Base-by-base conservation (phyloP, 768 basidiomycete species). In the Pisolithus orientalis region DNA sequence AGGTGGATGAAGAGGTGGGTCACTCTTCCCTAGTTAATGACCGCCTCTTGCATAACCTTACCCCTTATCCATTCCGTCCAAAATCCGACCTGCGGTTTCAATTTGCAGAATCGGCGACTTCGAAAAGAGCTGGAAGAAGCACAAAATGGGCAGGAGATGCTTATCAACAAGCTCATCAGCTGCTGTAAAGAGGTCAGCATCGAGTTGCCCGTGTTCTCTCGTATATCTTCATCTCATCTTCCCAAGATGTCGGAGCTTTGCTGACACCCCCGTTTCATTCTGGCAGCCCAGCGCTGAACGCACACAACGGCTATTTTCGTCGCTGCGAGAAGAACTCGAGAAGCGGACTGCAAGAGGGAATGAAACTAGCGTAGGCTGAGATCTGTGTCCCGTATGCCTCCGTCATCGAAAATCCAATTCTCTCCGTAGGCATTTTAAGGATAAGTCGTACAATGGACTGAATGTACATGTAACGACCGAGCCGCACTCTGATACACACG, bases 131-230 rank as follows among this genome's bases (percentile, higher is more conserved):
- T 92, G 51, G 88, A 91, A 58, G 84, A 87, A n/a, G 80, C 82
- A 21, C 87, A 88, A 65, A 83, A 81, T 53, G 82, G 82, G 43
- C 88, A 91, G 66, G 80, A 86, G 25, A 77, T 84, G 71, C 76
- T 92, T 53, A 84, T 92, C 54, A 89, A 92, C 70, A 90, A 89
- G 60, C 74, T 92, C 47, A 84, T 90, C 58, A 76, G 84, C 24
- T 92, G 88, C 61, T 92, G 88, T 75, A 88, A 89, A 75, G 90
- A 91, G 81, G 90, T 90, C 60, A 66, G 84, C 54, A 25, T 24
- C 24, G 21, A 14, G 28, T 31, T 45, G 28, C 46, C 31, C 14
- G 32, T 38, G 31, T 21, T 16, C 13, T 45, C 48, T 14, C 27
- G 21, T 21, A 27, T 24, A 11, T 43, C 42, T 43, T 43, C 42